A percentile compares a stretch with the other conserved stretches of the same genome.
Conservation (phyloP, 805 yeast species). For the Myxozyma lipomycoides region DNA sequence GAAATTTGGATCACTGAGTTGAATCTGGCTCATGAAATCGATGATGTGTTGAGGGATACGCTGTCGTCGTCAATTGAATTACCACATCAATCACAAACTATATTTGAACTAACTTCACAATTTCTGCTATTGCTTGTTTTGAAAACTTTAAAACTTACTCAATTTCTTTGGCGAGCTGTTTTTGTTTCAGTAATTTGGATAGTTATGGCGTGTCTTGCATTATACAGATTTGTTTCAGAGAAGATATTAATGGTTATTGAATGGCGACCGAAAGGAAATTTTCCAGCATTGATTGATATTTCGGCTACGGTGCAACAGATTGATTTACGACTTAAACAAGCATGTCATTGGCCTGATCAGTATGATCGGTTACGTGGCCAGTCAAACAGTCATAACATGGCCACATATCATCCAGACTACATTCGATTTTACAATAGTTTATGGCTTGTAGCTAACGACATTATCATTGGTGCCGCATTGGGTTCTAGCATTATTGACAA, state of each 20-base stretch:
- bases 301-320: constrained; percentile 74
- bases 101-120: constrained; percentile 12
- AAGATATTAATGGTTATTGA: constrained; percentile 35
- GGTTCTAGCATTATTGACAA: constrained; percentile 47
- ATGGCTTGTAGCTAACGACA: constrained; percentile 83
- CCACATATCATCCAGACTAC: constrained; percentile 45
- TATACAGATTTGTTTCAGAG: constrained; percentile 35
- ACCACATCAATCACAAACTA: not conserved
- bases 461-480: constrained; percentile 65
- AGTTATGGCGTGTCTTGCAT: constrained; percentile 27
- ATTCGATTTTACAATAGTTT: constrained; percentile 75
- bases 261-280: constrained; percentile 25
- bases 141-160: constrained; percentile 12
- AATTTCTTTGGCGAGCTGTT: constrained; percentile 7
- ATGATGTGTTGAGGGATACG: constrained; percentile 26
- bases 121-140: constrained; percentile 11
- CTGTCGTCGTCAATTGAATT: not conserved
- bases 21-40: constrained; percentile 39
- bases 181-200: constrained; percentile 16
- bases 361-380: constrained; percentile 52
- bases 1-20: constrained; percentile 35
- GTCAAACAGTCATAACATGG: constrained; percentile 41
- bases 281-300: constrained; percentile 36
- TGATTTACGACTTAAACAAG: constrained; percentile 70
- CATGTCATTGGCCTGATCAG: constrained; percentile 76